Evolutionary conservation across 164 flowering plant genomes (phyloP).

Genomic region (Piper longum): DNA sequence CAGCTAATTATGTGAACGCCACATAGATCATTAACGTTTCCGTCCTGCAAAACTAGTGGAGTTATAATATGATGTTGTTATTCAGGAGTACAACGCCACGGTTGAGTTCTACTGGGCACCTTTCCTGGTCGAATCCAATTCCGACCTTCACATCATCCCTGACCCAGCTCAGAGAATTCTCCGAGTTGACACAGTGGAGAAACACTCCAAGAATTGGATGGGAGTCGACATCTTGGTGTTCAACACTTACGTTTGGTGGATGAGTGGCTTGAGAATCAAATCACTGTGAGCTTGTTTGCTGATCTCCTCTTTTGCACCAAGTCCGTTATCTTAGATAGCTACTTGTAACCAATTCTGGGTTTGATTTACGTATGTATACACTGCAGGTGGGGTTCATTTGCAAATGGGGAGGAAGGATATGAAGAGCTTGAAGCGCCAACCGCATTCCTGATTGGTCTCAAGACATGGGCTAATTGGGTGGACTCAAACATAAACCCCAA

Average conservation of each 20-base stretch:
- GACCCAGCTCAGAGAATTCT: constrained; percentile 66
- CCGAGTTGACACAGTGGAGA: constrained; percentile 58
- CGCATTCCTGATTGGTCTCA: constrained; percentile 55
- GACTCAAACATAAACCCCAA: constrained; percentile 66
- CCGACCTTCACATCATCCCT: constrained; percentile 40
- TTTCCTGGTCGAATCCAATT: constrained; percentile 78
- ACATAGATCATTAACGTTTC: no score
- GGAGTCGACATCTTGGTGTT: constrained; percentile 73
- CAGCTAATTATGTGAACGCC: no score
- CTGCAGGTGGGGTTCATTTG: constrained; percentile 82
- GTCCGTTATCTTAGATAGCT: not conserved
- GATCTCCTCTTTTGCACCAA: not conserved
- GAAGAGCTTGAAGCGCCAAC: constrained; percentile 57
- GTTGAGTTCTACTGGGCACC: constrained; percentile 99
- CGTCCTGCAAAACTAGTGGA: no score
- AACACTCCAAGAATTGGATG: constrained; percentile 68
- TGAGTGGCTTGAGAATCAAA: constrained; percentile 59
- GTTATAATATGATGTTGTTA: no score
- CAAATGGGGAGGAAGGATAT: constrained; percentile 60
- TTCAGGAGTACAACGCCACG: constrained; percentile 74
- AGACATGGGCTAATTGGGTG: constrained; percentile 95
- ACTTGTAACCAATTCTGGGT: constrained; percentile 62
- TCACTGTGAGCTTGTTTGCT: constrained; percentile 38
- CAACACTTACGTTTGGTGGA: constrained; percentile 97
- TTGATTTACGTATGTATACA: not conserved